Conservation (phyloP, 192 early-diverging fungal species). For the Pilaira anomala region DNA sequence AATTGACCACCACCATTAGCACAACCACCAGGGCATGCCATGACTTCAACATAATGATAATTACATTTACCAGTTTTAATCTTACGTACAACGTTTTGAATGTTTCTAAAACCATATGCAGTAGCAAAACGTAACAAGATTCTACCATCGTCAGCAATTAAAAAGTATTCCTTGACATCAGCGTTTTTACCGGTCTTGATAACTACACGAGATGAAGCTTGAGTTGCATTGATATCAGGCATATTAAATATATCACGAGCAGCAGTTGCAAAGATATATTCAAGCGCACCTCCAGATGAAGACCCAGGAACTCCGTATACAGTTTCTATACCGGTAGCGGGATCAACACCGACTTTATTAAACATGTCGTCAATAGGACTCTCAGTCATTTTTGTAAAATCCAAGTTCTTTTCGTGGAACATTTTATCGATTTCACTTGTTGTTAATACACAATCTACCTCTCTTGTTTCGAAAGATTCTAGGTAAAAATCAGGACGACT, state of each 20-base stretch:
- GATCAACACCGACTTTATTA: constrained; percentile 29
- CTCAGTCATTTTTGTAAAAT: constrained; percentile 50
- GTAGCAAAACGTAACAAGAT: constrained; percentile 76
- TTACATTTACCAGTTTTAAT: constrained; percentile 70
- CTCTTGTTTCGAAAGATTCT: constrained; percentile 77
- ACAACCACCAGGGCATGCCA: constrained; percentile 96
- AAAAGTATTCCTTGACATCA: constrained; percentile 74
- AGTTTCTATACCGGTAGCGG: constrained; percentile 17
- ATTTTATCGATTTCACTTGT: constrained; percentile 90
- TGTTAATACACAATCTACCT: constrained; percentile 96
- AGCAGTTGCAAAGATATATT: constrained; percentile 84
- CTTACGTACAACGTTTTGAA: constrained; percentile 98
- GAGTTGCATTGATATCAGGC: constrained; percentile 47
- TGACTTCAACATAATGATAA: constrained; percentile 95
- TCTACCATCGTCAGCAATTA: constrained; percentile 44
- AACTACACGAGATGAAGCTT: constrained; percentile 42
- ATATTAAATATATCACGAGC: constrained; percentile 73
- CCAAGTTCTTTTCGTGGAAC: constrained; percentile 62
- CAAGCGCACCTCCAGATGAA: constrained; percentile 88
- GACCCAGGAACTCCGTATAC: constrained; percentile 66
- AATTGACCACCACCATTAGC: constrained; percentile 98
- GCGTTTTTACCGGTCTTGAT: constrained; percentile 74
- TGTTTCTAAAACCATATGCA: constrained; percentile 94
- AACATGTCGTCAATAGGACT: constrained; percentile 56
- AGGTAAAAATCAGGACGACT: constrained; percentile 88